phyloP scores from a whole-genome alignment of 2,329 filamentous ascomycete species.

The Colletotrichum sansevieriae region DNA sequence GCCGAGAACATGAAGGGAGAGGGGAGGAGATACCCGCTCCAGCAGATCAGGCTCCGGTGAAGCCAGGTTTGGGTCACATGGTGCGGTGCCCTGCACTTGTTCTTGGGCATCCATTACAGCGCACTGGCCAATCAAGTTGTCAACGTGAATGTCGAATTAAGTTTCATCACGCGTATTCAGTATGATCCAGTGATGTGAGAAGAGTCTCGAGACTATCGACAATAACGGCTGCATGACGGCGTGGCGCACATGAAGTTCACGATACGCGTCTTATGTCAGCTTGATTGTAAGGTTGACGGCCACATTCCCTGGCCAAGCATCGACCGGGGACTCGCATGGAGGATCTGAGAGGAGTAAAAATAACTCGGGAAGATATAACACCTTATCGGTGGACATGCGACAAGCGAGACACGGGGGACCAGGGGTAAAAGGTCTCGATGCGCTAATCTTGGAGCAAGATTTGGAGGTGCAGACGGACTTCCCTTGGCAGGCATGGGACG shows the following conservation, averaged over 20 bases:
- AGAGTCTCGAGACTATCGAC: too few relatives aligned
- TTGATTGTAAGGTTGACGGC: background rate
- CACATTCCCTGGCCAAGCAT: background rate
- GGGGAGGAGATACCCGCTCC: too few relatives aligned
- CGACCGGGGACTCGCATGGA: conserved; percentile 27
- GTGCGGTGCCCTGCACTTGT: too few relatives aligned
- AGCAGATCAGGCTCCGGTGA: too few relatives aligned
- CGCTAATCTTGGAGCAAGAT: conserved; percentile 16
- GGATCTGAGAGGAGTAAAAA: background rate
- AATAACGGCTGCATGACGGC: too few relatives aligned
- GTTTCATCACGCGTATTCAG: too few relatives aligned
- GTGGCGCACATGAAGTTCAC: background rate
- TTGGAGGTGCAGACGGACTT: conserved; percentile 2
- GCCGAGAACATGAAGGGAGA: too few relatives aligned
- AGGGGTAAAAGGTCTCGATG: background rate
- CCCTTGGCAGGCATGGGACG: conserved; percentile 16
- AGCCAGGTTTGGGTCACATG: too few relatives aligned
- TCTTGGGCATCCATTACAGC: too few relatives aligned
- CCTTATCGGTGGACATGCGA: conserved; percentile 15
- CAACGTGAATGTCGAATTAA: too few relatives aligned
- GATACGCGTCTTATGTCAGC: conserved; percentile 21
- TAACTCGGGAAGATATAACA: conserved; percentile 25
- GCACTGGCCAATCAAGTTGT: too few relatives aligned
- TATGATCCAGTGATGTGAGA: too few relatives aligned
- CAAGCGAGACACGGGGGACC: conserved; percentile 13